Conservation (phyloP, 2,329 filamentous ascomycete species). For the Ascochyta pisi region DNA sequence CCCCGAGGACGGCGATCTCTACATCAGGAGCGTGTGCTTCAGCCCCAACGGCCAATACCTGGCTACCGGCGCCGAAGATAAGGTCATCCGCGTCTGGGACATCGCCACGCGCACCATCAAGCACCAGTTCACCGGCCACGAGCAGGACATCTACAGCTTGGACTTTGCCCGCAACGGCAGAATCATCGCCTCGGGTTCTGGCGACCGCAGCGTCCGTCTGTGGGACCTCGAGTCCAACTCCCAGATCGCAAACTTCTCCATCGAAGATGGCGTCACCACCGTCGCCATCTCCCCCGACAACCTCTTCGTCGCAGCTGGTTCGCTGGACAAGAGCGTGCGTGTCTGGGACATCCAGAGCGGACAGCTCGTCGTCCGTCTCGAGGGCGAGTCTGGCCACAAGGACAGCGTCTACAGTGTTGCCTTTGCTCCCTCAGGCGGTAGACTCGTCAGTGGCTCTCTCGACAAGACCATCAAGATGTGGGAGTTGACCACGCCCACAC, state of each 20-base stretch:
- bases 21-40: slow-evolving; percentile 98
- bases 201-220: slow-evolving; percentile 90
- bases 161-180: slow-evolving; percentile 94
- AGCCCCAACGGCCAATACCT: slow-evolving; percentile 94
- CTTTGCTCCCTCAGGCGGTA: slow-evolving; percentile 90
- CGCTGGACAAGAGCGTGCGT: slow-evolving; percentile 94
- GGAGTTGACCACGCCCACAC: slow-evolving; percentile 80
- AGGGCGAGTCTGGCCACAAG: slow-evolving; percentile 93
- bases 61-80: slow-evolving; percentile 96
- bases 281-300: slow-evolving; percentile 97
- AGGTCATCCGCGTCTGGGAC: slow-evolving; percentile 97
- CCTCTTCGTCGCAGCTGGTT: slow-evolving; percentile 91
- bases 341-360: slow-evolving; percentile 93
- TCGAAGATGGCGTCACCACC: slow-evolving; percentile 96
- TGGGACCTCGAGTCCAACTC: slow-evolving; percentile 92
- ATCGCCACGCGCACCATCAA: slow-evolving; percentile 83
- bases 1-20: slow-evolving; percentile 88
- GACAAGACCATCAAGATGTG: slow-evolving; percentile 99
- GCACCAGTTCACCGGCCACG: slow-evolving; percentile 93
- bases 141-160: slow-evolving; percentile 97
- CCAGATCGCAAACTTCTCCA: slow-evolving; percentile 83
- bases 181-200: slow-evolving; percentile 93
- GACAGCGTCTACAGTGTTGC: slow-evolving; percentile 97
- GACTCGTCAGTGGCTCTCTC: slow-evolving; percentile 91
- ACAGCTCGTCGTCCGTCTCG: slow-evolving; percentile 86